Evolutionary conservation across 176 grass and related monocot species (phyloP).

Genomic region (Bonia amplexicaulis): DNA sequence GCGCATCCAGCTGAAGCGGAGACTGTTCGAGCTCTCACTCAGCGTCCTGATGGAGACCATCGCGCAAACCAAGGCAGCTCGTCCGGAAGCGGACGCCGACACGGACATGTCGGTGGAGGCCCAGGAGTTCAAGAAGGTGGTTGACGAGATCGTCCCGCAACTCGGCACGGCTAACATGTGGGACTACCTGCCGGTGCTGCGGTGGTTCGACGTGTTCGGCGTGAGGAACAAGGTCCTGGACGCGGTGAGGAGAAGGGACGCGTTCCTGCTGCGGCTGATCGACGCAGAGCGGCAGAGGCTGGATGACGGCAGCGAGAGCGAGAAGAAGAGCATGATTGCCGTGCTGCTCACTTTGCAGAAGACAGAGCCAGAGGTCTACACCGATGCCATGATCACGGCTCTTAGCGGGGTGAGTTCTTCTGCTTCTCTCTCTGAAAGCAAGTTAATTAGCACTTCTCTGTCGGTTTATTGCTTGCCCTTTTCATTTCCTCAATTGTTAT

Average conservation of each 20-base stretch:
- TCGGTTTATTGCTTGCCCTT: not conserved
- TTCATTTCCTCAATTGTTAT: not conserved
- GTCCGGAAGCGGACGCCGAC: constrained; percentile 34
- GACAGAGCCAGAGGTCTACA: constrained; percentile 55
- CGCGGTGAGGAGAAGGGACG: constrained; percentile 28
- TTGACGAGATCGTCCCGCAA: constrained; percentile 18
- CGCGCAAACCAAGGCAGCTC: constrained; percentile 42
- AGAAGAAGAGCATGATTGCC: constrained; percentile 58
- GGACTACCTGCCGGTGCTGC: constrained; percentile 66
- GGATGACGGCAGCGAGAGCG: not conserved
- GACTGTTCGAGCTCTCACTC: constrained; percentile 53
- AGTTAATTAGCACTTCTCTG: not conserved
- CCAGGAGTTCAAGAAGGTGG: constrained; percentile 38
- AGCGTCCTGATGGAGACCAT: constrained; percentile 66
- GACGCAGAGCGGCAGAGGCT: constrained; percentile 34
- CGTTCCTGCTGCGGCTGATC: constrained; percentile 47
- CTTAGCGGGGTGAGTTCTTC: constrained; percentile 37
- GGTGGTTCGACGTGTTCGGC: constrained; percentile 54
- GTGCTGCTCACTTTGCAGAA: constrained; percentile 51
- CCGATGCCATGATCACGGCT: constrained; percentile 49
- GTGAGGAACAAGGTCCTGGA: constrained; percentile 33
- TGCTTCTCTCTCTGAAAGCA: not conserved
- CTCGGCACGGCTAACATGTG: constrained; percentile 39
- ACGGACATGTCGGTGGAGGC: constrained; percentile 49
- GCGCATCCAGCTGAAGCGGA: constrained; percentile 48